Evolutionary conservation across 129 eudicot genomes (phyloP).

Genomic region (Lonicera japonica): DNA sequence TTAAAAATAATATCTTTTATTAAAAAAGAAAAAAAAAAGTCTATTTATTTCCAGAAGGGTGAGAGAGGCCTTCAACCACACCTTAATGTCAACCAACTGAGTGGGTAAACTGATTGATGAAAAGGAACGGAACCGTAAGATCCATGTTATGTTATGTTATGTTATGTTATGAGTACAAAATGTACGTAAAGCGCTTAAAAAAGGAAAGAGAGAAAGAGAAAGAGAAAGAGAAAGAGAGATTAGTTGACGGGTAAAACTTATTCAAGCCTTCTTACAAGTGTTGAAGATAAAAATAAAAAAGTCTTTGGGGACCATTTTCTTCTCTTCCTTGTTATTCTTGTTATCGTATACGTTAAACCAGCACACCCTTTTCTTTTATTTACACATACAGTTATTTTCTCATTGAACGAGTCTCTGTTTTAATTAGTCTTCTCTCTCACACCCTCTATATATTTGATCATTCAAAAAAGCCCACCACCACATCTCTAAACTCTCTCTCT

Average conservation of each 20-base stretch:
- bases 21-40: no score
- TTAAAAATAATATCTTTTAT: no score
- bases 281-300: constrained; percentile 6
- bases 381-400: neutral
- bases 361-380: neutral
- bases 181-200: no score
- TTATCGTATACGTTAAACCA: constrained; percentile 17
- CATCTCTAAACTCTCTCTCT: neutral
- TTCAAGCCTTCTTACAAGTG: constrained; percentile 2
- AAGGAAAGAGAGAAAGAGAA: no score
- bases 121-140: no score
- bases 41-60: no score
- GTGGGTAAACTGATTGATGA: no score
- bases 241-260: neutral
- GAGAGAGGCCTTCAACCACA: no score
- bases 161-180: no score
- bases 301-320: constrained; percentile 10
- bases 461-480: constrained; percentile 9
- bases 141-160: no score
- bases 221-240: no score
- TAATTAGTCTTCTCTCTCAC: constrained; percentile 3
- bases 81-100: no score
- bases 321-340: neutral
- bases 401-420: neutral
- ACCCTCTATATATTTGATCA: neutral